A percentile compares a stretch with the other conserved stretches of the same genome.
These are phyloP conservation scores for Colletotrichum truncatum DNA, from an alignment of 2,329 filamentous ascomycete species.

Conservation along the genomic window DNA sequence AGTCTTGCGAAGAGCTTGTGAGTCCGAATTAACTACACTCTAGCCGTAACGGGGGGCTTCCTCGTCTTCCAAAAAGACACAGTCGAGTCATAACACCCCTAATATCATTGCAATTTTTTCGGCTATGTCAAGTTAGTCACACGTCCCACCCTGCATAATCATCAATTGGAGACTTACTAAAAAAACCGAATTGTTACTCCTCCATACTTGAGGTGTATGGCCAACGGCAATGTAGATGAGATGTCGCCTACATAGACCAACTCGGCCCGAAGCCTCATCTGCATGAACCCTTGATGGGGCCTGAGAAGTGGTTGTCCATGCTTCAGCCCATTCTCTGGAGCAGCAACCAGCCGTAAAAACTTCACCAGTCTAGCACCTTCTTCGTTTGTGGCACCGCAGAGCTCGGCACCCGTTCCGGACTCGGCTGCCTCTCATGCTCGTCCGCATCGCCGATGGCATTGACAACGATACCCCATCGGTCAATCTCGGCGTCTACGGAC, in stretches of 20 bases:
- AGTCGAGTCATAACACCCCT: not conserved
- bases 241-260: not conserved
- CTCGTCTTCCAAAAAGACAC: not conserved
- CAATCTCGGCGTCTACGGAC: constrained; percentile 41
- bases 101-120: constrained; percentile 18
- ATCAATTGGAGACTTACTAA: constrained; percentile 10
- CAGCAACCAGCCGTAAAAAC: not conserved
- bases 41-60: constrained; percentile 3
- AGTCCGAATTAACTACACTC: constrained; percentile 16
- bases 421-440: constrained; percentile 39
- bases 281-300: not conserved
- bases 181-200: constrained; percentile 4
- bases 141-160: constrained; percentile 1
- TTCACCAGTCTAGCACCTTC: constrained; percentile 50
- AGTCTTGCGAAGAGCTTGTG: not conserved
- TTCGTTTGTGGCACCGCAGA: constrained; percentile 36
- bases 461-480: constrained; percentile 44
- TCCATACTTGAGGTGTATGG: not conserved
- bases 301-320: not conserved
- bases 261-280: not conserved
- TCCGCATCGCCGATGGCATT: constrained; percentile 39
- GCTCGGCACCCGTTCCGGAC: constrained; percentile 37
- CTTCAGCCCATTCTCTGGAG: not conserved
- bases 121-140: constrained; percentile 13
- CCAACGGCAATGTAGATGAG: not conserved